Base-by-base conservation (phyloP, 345 rosid genomes). In the Eucalyptus decipiens region DNA sequence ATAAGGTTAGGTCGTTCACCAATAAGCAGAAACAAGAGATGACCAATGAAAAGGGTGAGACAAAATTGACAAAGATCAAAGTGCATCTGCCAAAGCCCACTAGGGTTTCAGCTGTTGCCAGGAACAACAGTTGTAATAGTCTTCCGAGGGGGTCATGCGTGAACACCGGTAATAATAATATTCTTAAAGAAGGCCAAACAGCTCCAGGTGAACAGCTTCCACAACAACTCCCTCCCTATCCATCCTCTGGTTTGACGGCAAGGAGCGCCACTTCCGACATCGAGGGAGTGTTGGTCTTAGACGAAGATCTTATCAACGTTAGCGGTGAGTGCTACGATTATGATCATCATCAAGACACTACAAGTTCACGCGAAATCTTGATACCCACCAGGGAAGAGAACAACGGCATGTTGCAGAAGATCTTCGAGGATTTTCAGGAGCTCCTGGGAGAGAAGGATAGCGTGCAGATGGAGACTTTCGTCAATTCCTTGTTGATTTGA, bases 61-160 rank as follows among this genome's bases (percentile, higher is more conserved):
- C 58, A 19, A 76, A 88, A 80, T 86, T 87, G 6, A 89, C 47
- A 37, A 86, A 15, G 62, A 28, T 91, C 67, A 91, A 93, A 51
- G 88, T 95, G 88, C 94, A 95, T 89, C 94, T 90, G 85, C 95
- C 96, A 0, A 93, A 92, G 85, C 93, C 96, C n/a, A 89, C 88
- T 26, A 91, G 95, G 87, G 88, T 94, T 21, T 87, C 92, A 72
- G 43, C 90, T 86, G 49, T 32, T 69, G 43, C 86, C 8, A 50
- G 69, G 88, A 89, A 52, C 86, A 48, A n/a, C 42, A 43, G 58
- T 42, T 30, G 76, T 11, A 67, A 52, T 45, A 40, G 32, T 34
- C 69, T n/a, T 18, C 72, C 24, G 45, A 10, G 60, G 9, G n/a
- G 86, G 32, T 52, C 60, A 76, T 21, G 24, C 6, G 88, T 49